Conservation (phyloP, 2,329 filamentous ascomycete species). For the Cladophialophora psammophila region DNA sequence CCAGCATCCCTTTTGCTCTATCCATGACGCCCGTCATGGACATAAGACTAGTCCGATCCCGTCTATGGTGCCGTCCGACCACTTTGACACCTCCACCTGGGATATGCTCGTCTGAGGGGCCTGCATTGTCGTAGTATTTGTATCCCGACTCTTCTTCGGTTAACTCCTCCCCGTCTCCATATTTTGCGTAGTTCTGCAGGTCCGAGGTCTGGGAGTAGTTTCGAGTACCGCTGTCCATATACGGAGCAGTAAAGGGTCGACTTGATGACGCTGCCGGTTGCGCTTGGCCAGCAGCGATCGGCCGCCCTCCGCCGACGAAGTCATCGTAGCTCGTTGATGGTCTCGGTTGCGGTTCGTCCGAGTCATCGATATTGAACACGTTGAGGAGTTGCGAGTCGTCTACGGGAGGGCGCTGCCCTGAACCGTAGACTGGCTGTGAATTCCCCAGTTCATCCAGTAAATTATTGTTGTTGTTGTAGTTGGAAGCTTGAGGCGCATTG, state of each 20-base stretch:
- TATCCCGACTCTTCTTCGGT: constrained; percentile 74
- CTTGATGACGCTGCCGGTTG: constrained; percentile 47
- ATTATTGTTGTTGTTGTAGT: constrained; percentile 51
- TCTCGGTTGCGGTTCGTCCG: constrained; percentile 69
- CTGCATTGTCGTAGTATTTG: constrained; percentile 76
- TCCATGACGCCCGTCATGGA: constrained; percentile 85
- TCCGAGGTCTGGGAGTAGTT: constrained; percentile 79
- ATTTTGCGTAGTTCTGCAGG: constrained; percentile 86
- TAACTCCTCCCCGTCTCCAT: constrained; percentile 87
- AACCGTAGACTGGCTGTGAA: constrained; percentile 65
- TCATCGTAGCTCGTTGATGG: constrained; percentile 94
- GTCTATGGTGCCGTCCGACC: constrained; percentile 38
- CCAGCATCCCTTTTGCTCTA: constrained; percentile 86
- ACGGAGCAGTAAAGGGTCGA: constrained; percentile 43
- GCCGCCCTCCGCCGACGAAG: constrained; percentile 72
- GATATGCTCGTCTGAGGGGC: constrained; percentile 64
- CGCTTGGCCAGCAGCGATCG: constrained; percentile 38
- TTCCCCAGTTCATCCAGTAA: constrained; percentile 53
- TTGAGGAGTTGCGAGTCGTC: constrained; percentile 82
- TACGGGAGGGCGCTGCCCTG: constrained; percentile 77
- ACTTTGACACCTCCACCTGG: constrained; percentile 48
- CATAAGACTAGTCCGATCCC: constrained; percentile 87
- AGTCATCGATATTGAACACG: constrained; percentile 74
- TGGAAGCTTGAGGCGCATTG: constrained; percentile 34
- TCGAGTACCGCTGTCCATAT: constrained; percentile 48